phyloP scores from a whole-genome alignment of 1,284 basidiomycete species.

The Earliella scabrosa region DNA sequence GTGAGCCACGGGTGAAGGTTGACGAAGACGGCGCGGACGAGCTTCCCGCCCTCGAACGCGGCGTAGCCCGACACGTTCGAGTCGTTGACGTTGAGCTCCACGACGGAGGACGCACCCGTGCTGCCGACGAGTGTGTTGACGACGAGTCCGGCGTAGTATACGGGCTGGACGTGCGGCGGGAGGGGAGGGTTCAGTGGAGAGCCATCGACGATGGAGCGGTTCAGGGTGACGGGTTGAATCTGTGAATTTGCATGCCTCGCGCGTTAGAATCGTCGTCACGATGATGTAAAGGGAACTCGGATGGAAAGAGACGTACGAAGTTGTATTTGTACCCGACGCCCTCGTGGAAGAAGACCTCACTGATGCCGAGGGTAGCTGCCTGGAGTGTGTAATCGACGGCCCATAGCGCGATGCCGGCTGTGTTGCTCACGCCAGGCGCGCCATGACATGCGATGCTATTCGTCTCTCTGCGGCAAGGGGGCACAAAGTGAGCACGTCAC shows the following conservation, averaged over 20 bases:
- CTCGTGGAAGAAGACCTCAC: constrained; percentile 45
- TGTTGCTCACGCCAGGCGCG: constrained; percentile 69
- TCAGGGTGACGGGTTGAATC: constrained; percentile 60
- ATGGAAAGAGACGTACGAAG: constrained; percentile 34
- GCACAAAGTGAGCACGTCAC: neutral
- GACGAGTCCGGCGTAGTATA: constrained; percentile 65
- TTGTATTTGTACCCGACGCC: constrained; percentile 51
- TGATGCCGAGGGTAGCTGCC: constrained; percentile 42
- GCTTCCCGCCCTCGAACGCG: constrained; percentile 51
- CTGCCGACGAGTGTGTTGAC: constrained; percentile 47
- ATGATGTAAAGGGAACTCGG: neutral
- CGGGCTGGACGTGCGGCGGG: constrained; percentile 60
- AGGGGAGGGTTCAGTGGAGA: constrained; percentile 48
- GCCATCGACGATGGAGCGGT: constrained; percentile 56
- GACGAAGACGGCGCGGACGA: constrained; percentile 59
- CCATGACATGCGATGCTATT: constrained; percentile 51
- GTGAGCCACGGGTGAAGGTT: constrained; percentile 57
- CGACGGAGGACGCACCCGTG: constrained; percentile 42
- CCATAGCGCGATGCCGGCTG: constrained; percentile 74
- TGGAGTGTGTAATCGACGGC: constrained; percentile 66
- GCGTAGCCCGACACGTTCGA: constrained; percentile 63
- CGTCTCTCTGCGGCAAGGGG: constrained; percentile 31
- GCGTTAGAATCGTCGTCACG: no score
- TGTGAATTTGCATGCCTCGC: constrained; percentile 22
- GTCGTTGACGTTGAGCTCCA: constrained; percentile 59